phyloP scores from a whole-genome alignment of 495 filamentous ascomycete species.

The Xylaria scruposa region DNA sequence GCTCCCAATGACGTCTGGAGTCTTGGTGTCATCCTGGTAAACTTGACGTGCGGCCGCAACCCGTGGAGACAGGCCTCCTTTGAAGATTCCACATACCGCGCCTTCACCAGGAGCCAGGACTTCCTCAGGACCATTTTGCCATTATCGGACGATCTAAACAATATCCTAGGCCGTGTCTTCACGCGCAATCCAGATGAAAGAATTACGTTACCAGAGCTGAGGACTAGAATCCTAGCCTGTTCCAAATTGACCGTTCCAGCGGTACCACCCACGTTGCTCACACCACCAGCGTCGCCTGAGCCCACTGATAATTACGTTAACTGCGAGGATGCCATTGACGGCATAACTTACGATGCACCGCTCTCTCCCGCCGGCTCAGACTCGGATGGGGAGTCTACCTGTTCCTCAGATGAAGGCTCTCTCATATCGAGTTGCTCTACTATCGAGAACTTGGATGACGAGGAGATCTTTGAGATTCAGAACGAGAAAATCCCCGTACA shows the following conservation, averaged over 20 bases:
- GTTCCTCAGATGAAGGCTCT: slow-evolving; percentile 56
- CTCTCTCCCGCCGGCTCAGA: slow-evolving; percentile 50
- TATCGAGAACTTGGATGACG: slow-evolving; percentile 53
- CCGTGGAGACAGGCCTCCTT: slow-evolving; percentile 95
- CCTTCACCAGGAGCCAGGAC: slow-evolving; percentile 81
- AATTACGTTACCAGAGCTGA: slow-evolving; percentile 84
- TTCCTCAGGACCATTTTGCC: slow-evolving; percentile 95
- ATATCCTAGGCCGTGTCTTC: slow-evolving; percentile 88
- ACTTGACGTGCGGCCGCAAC: slow-evolving; percentile 96
- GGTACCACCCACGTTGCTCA: slow-evolving; percentile 35
- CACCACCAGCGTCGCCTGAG: slow-evolving; percentile 49
- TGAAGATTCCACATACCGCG: slow-evolving; percentile 95
- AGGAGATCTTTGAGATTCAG: slow-evolving; percentile 45
- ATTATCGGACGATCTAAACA: slow-evolving; percentile 86
- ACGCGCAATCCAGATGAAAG: slow-evolving; percentile 84
- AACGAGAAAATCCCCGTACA: slow-evolving; percentile 53
- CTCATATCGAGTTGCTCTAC: slow-evolving; percentile 53
- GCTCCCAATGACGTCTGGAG: slow-evolving; percentile 98
- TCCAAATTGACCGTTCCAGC: slow-evolving; percentile 68
- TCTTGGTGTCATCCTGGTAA: slow-evolving; percentile 95
- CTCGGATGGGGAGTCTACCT: slow-evolving; percentile 53
- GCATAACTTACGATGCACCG: slow-evolving; percentile 44
- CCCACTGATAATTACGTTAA: slow-evolving; percentile 51
- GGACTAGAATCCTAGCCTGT: slow-evolving; percentile 77
- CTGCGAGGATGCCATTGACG: slow-evolving; percentile 49